A percentile compares a stretch with the other conserved stretches of the same genome.
Conservation (phyloP, 1,284 basidiomycete species). For the Cutaneotrichosporon dermatis region DNA sequence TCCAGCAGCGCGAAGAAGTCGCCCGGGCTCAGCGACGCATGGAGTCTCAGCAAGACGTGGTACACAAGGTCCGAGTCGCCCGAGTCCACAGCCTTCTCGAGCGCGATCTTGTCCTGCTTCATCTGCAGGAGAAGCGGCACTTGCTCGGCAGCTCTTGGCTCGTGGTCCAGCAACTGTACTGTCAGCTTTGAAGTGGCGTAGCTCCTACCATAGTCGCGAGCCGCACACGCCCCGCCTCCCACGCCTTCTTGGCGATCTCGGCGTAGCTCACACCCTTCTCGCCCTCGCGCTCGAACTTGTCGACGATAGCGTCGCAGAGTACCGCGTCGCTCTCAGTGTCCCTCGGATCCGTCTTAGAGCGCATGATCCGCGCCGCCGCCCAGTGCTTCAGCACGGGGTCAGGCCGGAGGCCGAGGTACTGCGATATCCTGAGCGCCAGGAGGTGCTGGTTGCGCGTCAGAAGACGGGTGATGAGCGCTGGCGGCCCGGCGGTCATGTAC, state of each 20-base stretch:
- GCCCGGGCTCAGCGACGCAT: slow-evolving; percentile 76
- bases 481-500: slow-evolving; percentile 72
- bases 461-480: slow-evolving; percentile 74
- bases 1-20: slow-evolving; percentile 94
- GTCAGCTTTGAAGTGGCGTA: not conserved
- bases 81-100: slow-evolving; percentile 86
- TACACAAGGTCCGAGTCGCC: slow-evolving; percentile 95
- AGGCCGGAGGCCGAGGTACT: slow-evolving; percentile 73
- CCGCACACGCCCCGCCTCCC: slow-evolving; percentile 79
- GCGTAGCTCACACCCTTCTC: slow-evolving; percentile 72
- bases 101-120: slow-evolving; percentile 86
- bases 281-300: slow-evolving; percentile 67
- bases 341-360: slow-evolving; percentile 57
- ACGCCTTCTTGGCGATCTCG: slow-evolving; percentile 88
- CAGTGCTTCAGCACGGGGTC: slow-evolving; percentile 90
- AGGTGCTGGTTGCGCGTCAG: slow-evolving; percentile 85
- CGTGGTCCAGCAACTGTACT: slow-evolving; percentile 79
- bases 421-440: slow-evolving; percentile 84
- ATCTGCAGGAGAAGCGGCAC: slow-evolving; percentile 87
- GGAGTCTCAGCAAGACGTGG: slow-evolving; percentile 79
- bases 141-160: slow-evolving; percentile 82
- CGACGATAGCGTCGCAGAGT: slow-evolving; percentile 74
- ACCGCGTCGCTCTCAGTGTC: slow-evolving; percentile 64
- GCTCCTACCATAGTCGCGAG: slow-evolving; percentile 76
- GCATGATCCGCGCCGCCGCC: slow-evolving; percentile 86